Evolutionary conservation across 768 basidiomycete species (phyloP), one percentile per base, ranked within the genome.

Genomic region (Leccinum fibrillosum): DNA sequence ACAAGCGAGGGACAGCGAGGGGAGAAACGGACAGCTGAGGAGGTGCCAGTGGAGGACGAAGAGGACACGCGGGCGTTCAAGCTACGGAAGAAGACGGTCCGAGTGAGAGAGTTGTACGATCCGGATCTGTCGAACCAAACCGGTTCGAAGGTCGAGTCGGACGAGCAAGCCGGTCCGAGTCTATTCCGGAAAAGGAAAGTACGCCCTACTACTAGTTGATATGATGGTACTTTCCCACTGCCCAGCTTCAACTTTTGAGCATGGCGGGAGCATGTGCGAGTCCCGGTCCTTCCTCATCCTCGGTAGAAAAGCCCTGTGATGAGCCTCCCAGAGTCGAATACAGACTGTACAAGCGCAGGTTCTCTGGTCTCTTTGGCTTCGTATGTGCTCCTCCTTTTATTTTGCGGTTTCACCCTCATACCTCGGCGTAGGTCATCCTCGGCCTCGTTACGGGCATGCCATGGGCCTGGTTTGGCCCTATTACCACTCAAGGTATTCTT

Each of bases 381-480:
- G 88, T 87, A 58, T 61, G 58, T 39, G 26, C 1, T 15, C 8
- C 21, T 2, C 25, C 2, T 2, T 11, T 12, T 11, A 34, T 49
- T 19, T 49, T 30, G 28, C 4, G 4, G 17, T 8, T 11, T 12
- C 5, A 2, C 12, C 34, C 55, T 57, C 26, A 62, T 26, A 1
- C 17, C 17, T 4, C 1, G 9, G 7, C 7, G 3, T 52, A 90
- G 89, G 76, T 87, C 10, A 30, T 87, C 30, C 72, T 92, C 32
- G 88, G 85, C 54, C 68, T 86, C 42, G 78, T 85, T 11, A 75
- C 80, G 2, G 89, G 82, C 6, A 83, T 89, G 86, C 74, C 80
- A 7, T 85, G 84, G 82, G 80, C 88, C 4, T 94, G 90, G 90
- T 94, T 93, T 65, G 90, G 91, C 4, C 89, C 92, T 3, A 92